Conservation (phyloP, 169 alveolate genomes). For the Plasmodium relictum region DNA sequence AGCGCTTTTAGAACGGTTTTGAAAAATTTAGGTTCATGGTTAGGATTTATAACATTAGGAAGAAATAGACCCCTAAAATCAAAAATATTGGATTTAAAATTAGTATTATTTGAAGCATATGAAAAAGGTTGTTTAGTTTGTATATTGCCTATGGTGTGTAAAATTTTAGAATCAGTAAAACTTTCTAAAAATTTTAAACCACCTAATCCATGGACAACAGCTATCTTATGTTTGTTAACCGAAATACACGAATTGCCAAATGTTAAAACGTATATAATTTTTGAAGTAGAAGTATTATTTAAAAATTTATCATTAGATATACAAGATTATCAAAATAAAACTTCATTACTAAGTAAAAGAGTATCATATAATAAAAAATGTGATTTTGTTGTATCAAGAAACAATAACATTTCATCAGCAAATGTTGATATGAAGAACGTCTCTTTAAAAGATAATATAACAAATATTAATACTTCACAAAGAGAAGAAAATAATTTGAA, state of each 20-base stretch:
- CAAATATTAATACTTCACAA: constrained; percentile 19
- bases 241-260: constrained; percentile 90
- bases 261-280: constrained; percentile 89
- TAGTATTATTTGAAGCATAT: constrained; percentile 89
- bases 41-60: constrained; percentile 91
- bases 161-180: constrained; percentile 86
- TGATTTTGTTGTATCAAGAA: constrained; percentile 17
- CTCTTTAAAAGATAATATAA: constrained; percentile 11
- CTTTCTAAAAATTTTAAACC: constrained; percentile 89
- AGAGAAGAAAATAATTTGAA: background rate
- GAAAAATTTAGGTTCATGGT: constrained; percentile 93
- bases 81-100: constrained; percentile 90
- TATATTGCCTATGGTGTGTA: constrained; percentile 92
- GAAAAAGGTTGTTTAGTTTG: constrained; percentile 89
- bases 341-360: constrained; percentile 47
- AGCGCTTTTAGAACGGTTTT: constrained; percentile 90
- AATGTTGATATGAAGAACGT: constrained; percentile 12
- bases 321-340: constrained; percentile 58
- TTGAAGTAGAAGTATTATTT: constrained; percentile 93
- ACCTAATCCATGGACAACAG: constrained; percentile 96
- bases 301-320: constrained; percentile 86
- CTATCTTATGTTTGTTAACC: constrained; percentile 87
- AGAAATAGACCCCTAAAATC: constrained; percentile 91
- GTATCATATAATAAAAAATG: constrained; percentile 28
- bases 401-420: constrained; percentile 1